Base-by-base conservation (phyloP, 495 filamentous ascomycete genomes). In the Margaritispora aquatica region DNA sequence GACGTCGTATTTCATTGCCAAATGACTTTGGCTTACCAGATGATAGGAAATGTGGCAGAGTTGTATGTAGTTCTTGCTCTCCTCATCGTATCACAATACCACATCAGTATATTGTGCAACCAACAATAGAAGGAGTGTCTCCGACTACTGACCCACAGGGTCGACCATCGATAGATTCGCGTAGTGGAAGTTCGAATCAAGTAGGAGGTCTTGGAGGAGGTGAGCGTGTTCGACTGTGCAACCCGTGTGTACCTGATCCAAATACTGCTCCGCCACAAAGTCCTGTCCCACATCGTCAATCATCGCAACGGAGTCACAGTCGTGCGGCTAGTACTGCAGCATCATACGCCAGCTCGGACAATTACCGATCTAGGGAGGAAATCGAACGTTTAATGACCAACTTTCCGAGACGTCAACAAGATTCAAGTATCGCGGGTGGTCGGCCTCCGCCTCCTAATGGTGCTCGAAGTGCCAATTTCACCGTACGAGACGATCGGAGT, bases 11-110 rank as follows among this genome's bases (percentile, higher is more conserved):
- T n/a, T n/a, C n/a, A 5, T 20, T 49, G 1, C 44, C 11, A 31
- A 38, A 23, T 24, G 36, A 8, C n/a, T 24, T 21, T 36, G 53
- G 26, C 38, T 65, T 59, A 68, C 36, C 58, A 11, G 34, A 2
- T 29, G 11, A 9, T 59, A 91, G 92, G 54, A 97, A 96, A 76
- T 98, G 94, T 71, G 94, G 94, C 7, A 81, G 92, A 26, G 95
- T 98, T 1, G 95, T 98, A 15, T 98, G 94, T 70, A 83, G 86
- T 54, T 74, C 81, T 19, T 98, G 94, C 72, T 97, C 95, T 2
- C 94, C 95, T 3, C 93, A 97, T 71, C 84, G 89, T 41, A 97
- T 98, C 68, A 96, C 88, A 1, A 96, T 98, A 57, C 95, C 94
- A 1, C 80, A 89, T 54, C 89, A 94, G 59, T 97, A 87, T 68